Evolutionary conservation across 2,329 filamentous ascomycete species (phyloP), one percentile per base, ranked within the genome.

Genomic region (Fusarium vanettenii): DNA sequence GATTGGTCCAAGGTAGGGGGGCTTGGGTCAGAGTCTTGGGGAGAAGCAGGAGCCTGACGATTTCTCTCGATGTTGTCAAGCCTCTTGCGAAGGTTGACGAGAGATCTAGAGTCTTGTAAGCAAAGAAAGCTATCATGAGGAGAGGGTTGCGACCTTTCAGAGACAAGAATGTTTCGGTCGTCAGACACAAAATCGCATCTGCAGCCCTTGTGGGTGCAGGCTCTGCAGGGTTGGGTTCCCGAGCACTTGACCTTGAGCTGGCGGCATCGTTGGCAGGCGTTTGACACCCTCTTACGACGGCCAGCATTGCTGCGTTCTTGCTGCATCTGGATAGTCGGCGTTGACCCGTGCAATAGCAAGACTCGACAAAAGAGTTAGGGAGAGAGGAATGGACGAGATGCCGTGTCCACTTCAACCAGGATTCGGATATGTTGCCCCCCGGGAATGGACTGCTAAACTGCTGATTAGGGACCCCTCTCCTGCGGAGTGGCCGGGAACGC

Each of bases 241-340:
- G 62, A 69, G 37, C 67, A 69, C 22, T 69, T 69, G 62, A 66
- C 66, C 48, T 69, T 69, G 5, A 62, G 61, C 35, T 65, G 56
- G 57, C 62, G 67, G 33, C 67, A 69, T 48, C 67, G 61, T 33
- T 69, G 57, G 48, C 67, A 69, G 6, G 67, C 67, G 27, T 69
- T 69, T 14, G 56, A 57, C 16, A 69, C 67, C 20, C 67, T 41
- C 29, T 65, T 69, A 18, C 63, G 45, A 63, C 60, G 60, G 37
- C 43, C 20, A 63, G 60, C 16, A 6, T 29, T 43, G 10, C 14
- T 62, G 37, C 31, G n/a, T 37, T 50, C 27, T 55, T 50, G 60
- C 43, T 52, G 60, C 60, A 63, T 63, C 27, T 33, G 50, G 27
- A 56, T 31, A 56, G 27, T 56, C 25, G 50, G 22, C 27, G 16